Evolutionary conservation across 805 yeast species (phyloP), one percentile per base, ranked within the genome.

Genomic region (Ogataea parapolymorpha): DNA sequence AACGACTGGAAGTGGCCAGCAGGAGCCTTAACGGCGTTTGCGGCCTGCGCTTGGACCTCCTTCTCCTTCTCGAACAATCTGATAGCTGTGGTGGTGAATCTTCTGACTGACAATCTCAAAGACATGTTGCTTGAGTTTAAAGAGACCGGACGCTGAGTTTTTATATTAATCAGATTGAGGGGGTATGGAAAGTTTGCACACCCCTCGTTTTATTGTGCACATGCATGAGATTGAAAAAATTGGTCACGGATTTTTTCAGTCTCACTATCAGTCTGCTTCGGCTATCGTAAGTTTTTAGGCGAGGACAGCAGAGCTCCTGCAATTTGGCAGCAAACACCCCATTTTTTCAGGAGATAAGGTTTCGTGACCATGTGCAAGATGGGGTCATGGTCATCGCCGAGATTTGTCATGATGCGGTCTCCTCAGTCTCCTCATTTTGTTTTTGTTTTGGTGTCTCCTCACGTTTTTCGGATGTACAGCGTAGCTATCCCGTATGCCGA

Each of bases 1-100:
- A 57, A 57, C 11, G 58, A 39, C 31, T 48, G 35, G 54, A 44
- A 57, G 3, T 54, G 40, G 9, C 56, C 55, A 10, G 30, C 26
- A 6, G 47, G 23, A 8, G 45, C 26, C 11, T 41, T 27, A 32
- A 34, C 11, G 6, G 55, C 45, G 26, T 46, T 45, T 4, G 43
- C 26, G 14, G 56, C 55, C 25, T 44, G 55, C 3, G 53, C 51
- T 36, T 51, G 36, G 17, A 42, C 31, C 28, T 50, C 53, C 2
- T 33, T 16, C 30, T 55, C 58, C n/a, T 47, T 48, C 31, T 53
- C 58, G 31, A 53, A 52, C 23, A 41, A 29, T 32, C 40, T 35
- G 24, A 42, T 32, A 2, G 48, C 42, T 6, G 52, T 20, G 7
- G 49, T 36, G n/a, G 58, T 40, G 34, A 54, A 52, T 47, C 56